Percentiles rank a stretch among this genome's conserved stretches.
Conservation (phyloP, 2,329 filamentous ascomycete species). For the Fusarium secorum region DNA sequence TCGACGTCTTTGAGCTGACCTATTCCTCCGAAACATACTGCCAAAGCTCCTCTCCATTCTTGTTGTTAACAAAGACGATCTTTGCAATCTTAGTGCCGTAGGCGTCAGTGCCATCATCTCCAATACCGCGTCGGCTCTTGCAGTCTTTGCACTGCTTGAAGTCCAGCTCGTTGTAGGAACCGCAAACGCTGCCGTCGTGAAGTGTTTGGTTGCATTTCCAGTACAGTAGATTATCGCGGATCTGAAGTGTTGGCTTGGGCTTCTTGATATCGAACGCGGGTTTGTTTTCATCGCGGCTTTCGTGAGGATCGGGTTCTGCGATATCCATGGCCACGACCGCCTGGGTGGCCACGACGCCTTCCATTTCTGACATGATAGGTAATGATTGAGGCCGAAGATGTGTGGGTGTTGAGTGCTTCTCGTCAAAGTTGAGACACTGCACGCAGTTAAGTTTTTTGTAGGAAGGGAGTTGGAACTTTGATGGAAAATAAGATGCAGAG, state of each 20-base stretch:
- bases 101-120: conserved; percentile 23
- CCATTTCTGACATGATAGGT: background rate
- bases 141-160: conserved; percentile 23
- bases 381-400: background rate
- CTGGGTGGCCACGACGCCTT: conserved; percentile 4
- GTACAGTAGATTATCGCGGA: conserved; percentile 18
- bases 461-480: background rate
- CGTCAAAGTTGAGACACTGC: background rate
- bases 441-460: background rate
- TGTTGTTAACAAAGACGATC: conserved; percentile 16
- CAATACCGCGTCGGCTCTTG: conserved; percentile 19
- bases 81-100: conserved; percentile 23
- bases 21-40: conserved; percentile 2
- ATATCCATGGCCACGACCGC: conserved; percentile 7
- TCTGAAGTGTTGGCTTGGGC: conserved; percentile 7
- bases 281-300: background rate
- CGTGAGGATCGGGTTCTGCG: background rate
- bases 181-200: conserved; percentile 10
- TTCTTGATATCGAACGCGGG: conserved; percentile 6
- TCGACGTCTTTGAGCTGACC: background rate
- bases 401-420: background rate
- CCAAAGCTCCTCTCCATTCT: conserved; percentile 19
- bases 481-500: background rate
- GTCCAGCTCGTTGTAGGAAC: conserved; percentile 13
- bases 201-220: conserved; percentile 28